Base-by-base conservation (phyloP, 495 filamentous ascomycete species). In the Aspergillus ellipticus region DNA sequence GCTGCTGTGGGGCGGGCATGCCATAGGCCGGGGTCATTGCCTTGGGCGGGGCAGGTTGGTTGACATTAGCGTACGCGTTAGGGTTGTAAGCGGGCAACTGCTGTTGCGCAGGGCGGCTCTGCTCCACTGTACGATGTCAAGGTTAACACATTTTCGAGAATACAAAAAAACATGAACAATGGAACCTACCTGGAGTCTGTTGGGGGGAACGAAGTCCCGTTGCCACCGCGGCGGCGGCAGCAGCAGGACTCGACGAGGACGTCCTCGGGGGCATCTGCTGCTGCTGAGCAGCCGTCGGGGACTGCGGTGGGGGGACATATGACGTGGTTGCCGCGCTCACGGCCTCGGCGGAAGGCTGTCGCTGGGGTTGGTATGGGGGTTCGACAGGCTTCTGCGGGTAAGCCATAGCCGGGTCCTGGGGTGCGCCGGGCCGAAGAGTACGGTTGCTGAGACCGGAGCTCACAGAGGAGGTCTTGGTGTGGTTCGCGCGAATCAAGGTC, bases 1-100 rank as follows among this genome's bases (percentile, higher is more conserved):
- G 80, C 69, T 83, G 80, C 53, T 82, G 79, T 49, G 75, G 79
- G 49, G 61, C 70, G 13, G 74, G 68, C 39, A 71, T 65, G 10
- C 67, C 64, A 48, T 67, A 72, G 46, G 65, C 29, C 45, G 49
- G 42, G 3, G 49, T 63, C 53, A 69, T 58, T 13, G 65, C 61
- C 51, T 70, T 70, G 28, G 64, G 65, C 21, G 68, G 82, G 85
- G 68, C 92, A 92, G 49, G 82, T 84, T 28, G 82, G 77, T 35
- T 88, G 89, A 66, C 92, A 85, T 66, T 93, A 90, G 58, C 79
- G 82, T 19, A 82, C 78, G 59, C 88, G 82, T 45, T 77, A 73
- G n/a, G 80, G 78, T 59, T 76, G 78, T 51, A 76, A 22, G 13
- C 17, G 6, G 17, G 17, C 42, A 21, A 16, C 42, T 21, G 79